Percentiles rank a stretch among this genome's conserved stretches.
phyloP scores from a whole-genome alignment of 2,329 filamentous ascomycete species.

The Beauveria brongniartii region DNA sequence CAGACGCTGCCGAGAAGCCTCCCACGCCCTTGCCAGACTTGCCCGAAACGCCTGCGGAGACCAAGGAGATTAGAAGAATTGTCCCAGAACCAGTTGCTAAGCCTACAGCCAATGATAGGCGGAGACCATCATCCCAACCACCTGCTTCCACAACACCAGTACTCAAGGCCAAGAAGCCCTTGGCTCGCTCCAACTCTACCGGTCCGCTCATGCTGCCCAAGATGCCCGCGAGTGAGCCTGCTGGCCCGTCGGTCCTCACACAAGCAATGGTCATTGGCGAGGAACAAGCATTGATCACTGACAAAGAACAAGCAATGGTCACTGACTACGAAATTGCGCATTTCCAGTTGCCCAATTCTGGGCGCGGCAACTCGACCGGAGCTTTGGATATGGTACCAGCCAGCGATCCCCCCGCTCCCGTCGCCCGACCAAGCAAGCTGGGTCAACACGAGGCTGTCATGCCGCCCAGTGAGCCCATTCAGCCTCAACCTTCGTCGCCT shows the following conservation, averaged over 20 bases:
- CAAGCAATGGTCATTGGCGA: slow-evolving; percentile 12
- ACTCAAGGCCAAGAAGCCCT: slow-evolving; percentile 13
- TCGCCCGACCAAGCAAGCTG: slow-evolving; percentile 16
- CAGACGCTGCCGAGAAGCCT: slow-evolving; percentile 27
- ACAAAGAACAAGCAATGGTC: slow-evolving; percentile 14
- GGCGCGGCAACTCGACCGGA: slow-evolving; percentile 29
- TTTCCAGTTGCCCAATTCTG: slow-evolving; percentile 29
- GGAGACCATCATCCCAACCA: slow-evolving; percentile 9
- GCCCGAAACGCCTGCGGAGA: background rate
- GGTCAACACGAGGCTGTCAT: slow-evolving; percentile 30
- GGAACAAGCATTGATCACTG: no score
- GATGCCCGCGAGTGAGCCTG: slow-evolving; percentile 42
- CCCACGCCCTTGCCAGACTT: slow-evolving; percentile 18
- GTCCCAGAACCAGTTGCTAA: background rate
- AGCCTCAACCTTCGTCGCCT: slow-evolving; percentile 27
- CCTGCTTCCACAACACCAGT: slow-evolving; percentile 7
- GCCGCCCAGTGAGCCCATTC: slow-evolving; percentile 34
- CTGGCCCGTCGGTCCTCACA: slow-evolving; percentile 33
- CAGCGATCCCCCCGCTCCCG: slow-evolving; percentile 35
- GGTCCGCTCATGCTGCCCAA: slow-evolving; percentile 29
- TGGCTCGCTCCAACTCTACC: slow-evolving; percentile 30
- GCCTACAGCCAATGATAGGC: background rate
- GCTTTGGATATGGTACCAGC: slow-evolving; percentile 32
- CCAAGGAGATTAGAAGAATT: background rate
- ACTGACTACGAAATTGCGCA: slow-evolving; percentile 14